Conservation (phyloP, 1,284 basidiomycete species). For the Peniophora sp. region DNA sequence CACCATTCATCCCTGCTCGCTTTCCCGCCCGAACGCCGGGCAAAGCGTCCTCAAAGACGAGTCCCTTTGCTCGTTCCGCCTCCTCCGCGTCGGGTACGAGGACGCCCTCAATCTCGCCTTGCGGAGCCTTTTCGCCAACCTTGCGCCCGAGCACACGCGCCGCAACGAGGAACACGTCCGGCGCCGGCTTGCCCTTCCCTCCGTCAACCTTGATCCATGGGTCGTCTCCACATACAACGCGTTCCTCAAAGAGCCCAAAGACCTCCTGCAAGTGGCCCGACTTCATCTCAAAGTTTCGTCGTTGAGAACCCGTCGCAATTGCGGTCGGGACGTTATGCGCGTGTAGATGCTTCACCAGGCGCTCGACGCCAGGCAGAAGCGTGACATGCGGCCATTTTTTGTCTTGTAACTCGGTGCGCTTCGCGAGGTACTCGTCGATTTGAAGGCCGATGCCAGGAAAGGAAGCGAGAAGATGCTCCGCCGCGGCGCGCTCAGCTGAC, state of each 20-base stretch:
- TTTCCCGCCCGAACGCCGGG: constrained; percentile 70
- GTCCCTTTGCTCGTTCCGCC: constrained; percentile 45
- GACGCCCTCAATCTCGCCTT: constrained; percentile 22
- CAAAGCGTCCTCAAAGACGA: constrained; percentile 73
- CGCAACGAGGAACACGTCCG: constrained; percentile 69
- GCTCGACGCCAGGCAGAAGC: constrained; percentile 60
- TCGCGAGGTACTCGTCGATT: constrained; percentile 47
- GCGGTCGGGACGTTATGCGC: constrained; percentile 63
- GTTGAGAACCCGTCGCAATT: constrained; percentile 65
- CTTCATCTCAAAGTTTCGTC: constrained; percentile 60
- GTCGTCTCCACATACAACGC: constrained; percentile 66
- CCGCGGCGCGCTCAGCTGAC: constrained; percentile 58
- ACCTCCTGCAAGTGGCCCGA: constrained; percentile 48
- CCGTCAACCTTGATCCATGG: constrained; percentile 22
- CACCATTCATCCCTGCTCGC: constrained; percentile 74
- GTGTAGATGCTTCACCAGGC: constrained; percentile 59
- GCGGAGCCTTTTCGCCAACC: constrained; percentile 35
- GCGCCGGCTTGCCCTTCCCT: constrained; percentile 53
- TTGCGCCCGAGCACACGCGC: constrained; percentile 48
- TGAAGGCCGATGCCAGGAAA: constrained; percentile 64
- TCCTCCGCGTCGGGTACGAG: constrained; percentile 29
- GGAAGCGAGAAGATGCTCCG: constrained; percentile 60
- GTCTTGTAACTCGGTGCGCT: constrained; percentile 53
- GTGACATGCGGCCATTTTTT: constrained; percentile 56
- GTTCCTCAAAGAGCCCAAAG: constrained; percentile 51